Conservation (phyloP, 2,329 filamentous ascomycete genomes). For the Alternaria alternata region DNA sequence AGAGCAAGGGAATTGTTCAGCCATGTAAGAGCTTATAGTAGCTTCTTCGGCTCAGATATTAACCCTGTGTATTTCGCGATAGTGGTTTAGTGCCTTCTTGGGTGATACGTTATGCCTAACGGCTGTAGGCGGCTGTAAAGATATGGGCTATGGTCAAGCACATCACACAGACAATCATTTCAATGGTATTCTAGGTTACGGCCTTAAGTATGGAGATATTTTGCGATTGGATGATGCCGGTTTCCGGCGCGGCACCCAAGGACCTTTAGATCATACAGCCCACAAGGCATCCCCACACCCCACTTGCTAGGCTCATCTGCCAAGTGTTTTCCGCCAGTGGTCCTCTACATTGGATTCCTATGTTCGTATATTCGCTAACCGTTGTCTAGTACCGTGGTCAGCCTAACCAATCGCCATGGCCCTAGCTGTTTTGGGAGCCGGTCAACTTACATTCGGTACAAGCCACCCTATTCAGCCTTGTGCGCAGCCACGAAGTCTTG, state of each 20-base stretch:
- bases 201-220: background rate
- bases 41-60: background rate
- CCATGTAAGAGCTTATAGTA: background rate
- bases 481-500: constrained; percentile 1
- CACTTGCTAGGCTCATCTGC: background rate
- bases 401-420: background rate
- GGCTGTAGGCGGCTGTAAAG: background rate
- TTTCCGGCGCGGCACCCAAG: background rate
- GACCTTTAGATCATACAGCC: background rate
- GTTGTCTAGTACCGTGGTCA: constrained; percentile 10
- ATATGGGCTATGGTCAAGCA: background rate
- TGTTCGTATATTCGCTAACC: constrained; percentile 8
- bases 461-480: constrained; percentile 19
- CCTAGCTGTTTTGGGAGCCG: constrained; percentile 16
- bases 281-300: constrained; percentile 4
- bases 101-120: background rate
- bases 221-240: background rate
- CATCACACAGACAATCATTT: background rate
- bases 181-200: background rate
- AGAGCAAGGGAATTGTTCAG: background rate
- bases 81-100: background rate
- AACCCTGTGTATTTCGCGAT: background rate
- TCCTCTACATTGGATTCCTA: background rate
- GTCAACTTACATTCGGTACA: constrained; percentile 11
- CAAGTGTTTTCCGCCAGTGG: background rate